Evolutionary conservation across 768 basidiomycete genomes (phyloP), one percentile per base, ranked within the genome.

Genomic region (Serpula lacrymans): DNA sequence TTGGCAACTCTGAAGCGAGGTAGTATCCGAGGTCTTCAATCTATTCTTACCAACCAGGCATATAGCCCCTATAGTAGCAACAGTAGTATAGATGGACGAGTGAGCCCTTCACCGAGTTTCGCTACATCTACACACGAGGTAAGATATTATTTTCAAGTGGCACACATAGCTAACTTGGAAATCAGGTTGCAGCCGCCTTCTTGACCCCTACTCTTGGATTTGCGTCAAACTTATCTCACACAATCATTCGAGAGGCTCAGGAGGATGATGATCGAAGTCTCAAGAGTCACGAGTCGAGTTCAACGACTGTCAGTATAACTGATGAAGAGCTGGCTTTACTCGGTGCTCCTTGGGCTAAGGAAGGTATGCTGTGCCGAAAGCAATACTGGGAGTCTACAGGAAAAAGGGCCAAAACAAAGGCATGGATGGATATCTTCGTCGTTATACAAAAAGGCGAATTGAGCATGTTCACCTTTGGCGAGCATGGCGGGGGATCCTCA

Each of bases 311-410:
- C 51, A 91, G 90, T 37, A 90, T 97, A 44, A 82, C 87, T 6
- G 95, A 98, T 52, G 96, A 98, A 62, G 92, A 96, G 64, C 73
- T 99, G 10, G 95, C 95, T 2, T 69, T 98, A 26, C 80, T 96
- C 12, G 96, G 96, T 12, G 83, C 96, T 5, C 96, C 96, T 0
- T 99, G 95, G 95, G 96, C 96, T 0, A 99, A 99, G 63, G 96
- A 99, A 62, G 96, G 96, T 10, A 88, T 95, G 72, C 77, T 99
- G 7, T 85, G 84, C 50, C 83, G 94, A 17, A 97, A 97, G 59
- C 88, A 92, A 47, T 97, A 94, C 59, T 93, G 88, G 83, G 95
- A 97, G 53, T 74, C 77, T 3, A 70, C 77, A 1, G 84, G 86
- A 11, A 92, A 88, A 58, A 72, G 93, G 20, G 83, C 90, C 6